phyloP scores from a whole-genome alignment of 768 basidiomycete genomes.

The Gautieria morchelliformis region DNA sequence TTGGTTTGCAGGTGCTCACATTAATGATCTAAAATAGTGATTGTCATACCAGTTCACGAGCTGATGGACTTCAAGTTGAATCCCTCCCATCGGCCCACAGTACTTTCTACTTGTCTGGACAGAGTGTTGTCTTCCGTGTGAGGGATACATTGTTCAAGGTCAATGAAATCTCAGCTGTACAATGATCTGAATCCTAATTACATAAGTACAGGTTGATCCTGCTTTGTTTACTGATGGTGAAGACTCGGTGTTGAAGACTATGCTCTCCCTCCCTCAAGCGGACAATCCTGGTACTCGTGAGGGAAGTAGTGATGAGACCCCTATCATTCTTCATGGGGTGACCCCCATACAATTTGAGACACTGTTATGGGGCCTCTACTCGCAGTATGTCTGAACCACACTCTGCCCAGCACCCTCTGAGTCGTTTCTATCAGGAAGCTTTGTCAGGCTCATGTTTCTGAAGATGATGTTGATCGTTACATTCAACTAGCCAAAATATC shows the following conservation, averaged over 20 bases:
- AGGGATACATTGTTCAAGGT: background rate
- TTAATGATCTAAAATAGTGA: no score
- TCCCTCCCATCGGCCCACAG: background rate
- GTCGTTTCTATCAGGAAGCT: background rate
- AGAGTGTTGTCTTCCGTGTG: background rate
- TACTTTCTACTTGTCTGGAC: background rate
- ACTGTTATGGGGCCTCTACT: background rate
- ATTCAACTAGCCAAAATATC: background rate
- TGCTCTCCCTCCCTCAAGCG: background rate
- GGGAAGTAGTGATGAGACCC: background rate
- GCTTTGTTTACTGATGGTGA: background rate
- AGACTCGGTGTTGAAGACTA: background rate
- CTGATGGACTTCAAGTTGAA: no score
- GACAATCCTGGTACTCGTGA: background rate
- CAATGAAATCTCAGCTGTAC: background rate
- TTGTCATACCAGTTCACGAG: no score
- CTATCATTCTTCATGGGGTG: background rate
- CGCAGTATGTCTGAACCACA: background rate
- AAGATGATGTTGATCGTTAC: background rate
- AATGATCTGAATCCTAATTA: background rate
- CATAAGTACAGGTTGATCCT: background rate
- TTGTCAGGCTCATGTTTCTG: background rate
- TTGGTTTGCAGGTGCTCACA: no score
- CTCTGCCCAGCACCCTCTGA: background rate
- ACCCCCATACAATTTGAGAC: background rate